Evolutionary conservation across 192 early-diverging fungal species (phyloP), one percentile per base, ranked within the genome.

Genomic region (Mortierella alpina): DNA sequence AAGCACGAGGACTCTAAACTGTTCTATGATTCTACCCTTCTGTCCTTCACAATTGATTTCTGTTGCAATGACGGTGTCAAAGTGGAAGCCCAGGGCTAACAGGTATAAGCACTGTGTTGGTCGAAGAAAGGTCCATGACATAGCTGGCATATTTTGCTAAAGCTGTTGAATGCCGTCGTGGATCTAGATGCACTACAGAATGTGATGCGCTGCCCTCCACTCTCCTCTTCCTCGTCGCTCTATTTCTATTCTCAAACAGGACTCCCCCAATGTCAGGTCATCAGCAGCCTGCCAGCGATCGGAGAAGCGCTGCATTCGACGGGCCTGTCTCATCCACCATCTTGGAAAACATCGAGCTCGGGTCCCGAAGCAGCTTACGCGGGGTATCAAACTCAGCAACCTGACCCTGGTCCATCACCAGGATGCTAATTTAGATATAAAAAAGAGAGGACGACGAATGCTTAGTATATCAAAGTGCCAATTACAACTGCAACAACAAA

Each of bases 331-430:
- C 69, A 60, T 66, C 69, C 17, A 83, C 82, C 74, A 83, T 72
- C 55, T 72, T 67, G 9, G 82, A 85, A 52, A 90, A 88, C 66
- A 77, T 66, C 4, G 86, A 85, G 12, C 84, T 75, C 0, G 23
- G 42, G 63, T 87, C 72, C 7, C n/a, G 22, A 57, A 94, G 83
- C 72, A 96, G 83, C 12, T 86, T 86, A 42, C 59, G 75, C 13
- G 93, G 94, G 6, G 85, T 86, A 58, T 89, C 91, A 68, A 88
- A 93, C 73, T 95, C 92, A 0, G 85, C 86, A 20, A 95, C 84
- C 57, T 84, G 63, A 53, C 95, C 95, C n/a, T 88, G 82, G 62
- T 95, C 90, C 59, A 96, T 84, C 10, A 96, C 94, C 58, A 95
- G 69, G 46, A 96, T 88, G 53, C 90, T 87, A 85, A 46, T 23